Base-by-base conservation (phyloP, 768 basidiomycete species). In the Fibroporia radiculosa region DNA sequence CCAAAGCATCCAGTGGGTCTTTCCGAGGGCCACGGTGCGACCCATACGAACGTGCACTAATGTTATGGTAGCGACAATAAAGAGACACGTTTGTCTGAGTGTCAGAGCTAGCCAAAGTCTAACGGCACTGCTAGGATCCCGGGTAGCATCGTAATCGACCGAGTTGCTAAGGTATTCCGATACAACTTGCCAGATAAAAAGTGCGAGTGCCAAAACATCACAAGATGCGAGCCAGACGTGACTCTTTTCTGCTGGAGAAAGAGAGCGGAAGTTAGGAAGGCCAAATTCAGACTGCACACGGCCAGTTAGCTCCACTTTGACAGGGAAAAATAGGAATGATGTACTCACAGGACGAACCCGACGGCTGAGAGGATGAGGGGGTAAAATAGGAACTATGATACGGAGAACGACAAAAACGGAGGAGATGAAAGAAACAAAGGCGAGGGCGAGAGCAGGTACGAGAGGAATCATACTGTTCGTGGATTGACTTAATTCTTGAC, bases 361-460 rank as follows among this genome's bases (percentile, higher is more conserved):
- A 67, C 76, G 75, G 62, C 82, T 84, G 60, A 85, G 67, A 22
- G 82, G 80, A 53, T 78, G 74, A 41, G 83, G 82, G 22, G 84
- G 84, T 45, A 88, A 61, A 60, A 86, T 79, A 48, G 85, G 82
- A 58, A 85, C 70, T 56, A 86, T 59, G 60, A 84, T 81, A 60
- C 81, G 80, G 58, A 86, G 76, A 64, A 88, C 76, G 56, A 85
- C 73, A 57, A 84, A 86, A 57, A 73, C 80, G 36, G 85, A 86
- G 59, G 73, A 74, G 57, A 78, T 60, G 67, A 87, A 83, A 43
- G 85, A 86, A 54, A 83, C 47, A 58, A 87, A 73, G 63, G 77
- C 76, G 56, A 87, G 75, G 37, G 72, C 72, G 56, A 88, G 67
- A 42, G 81, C 70, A 32, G 78, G 77, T 62, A 80, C 63, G 60